Percentiles rank a stretch among this genome's conserved stretches.
phyloP scores from a whole-genome alignment of 2,329 filamentous ascomycete species.

The Trichoderma endophyticum region DNA sequence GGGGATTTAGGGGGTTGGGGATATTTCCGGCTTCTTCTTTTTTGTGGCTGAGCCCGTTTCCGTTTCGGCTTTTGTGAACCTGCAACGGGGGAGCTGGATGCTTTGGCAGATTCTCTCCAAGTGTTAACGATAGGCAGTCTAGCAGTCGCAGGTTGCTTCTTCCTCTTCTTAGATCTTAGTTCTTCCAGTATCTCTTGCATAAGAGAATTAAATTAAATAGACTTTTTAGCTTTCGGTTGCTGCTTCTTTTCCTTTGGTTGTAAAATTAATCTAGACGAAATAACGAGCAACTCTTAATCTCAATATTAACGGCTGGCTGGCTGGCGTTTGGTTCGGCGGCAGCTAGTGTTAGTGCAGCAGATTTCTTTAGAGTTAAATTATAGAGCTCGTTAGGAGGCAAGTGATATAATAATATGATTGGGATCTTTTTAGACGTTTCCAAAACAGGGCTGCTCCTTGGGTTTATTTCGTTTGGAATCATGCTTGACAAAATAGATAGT shows the following conservation, averaged over 20 bases:
- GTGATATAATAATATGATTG: constrained; percentile 20
- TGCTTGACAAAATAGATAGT: no score
- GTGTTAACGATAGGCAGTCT: constrained; percentile 19
- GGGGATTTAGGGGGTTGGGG: not conserved
- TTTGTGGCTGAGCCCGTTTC: not conserved
- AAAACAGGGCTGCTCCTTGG: constrained; percentile 12
- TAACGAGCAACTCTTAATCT: not conserved
- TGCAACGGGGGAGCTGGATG: constrained; percentile 21
- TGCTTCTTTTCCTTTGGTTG: constrained; percentile 11
- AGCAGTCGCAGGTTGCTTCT: not conserved
- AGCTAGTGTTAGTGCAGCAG: no score
- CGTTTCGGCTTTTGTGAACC: not conserved
- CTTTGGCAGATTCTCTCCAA: constrained; percentile 18
- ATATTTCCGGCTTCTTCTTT: constrained; percentile 16
- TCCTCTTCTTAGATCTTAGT: not conserved
- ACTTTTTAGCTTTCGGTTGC: constrained; percentile 35
- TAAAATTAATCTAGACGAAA: not conserved
- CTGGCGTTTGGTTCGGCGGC: not conserved
- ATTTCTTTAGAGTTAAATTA: not conserved
- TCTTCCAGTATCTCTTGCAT: constrained; percentile 27
- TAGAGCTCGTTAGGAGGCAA: constrained; percentile 20
- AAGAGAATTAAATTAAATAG: constrained; percentile 32
- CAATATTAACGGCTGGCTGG: no score
- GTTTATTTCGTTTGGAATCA: not conserved
- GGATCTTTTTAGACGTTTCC: not conserved